Evolutionary conservation across 305 asterid genomes (phyloP).

Genomic region (Fraxinus dipetala): DNA sequence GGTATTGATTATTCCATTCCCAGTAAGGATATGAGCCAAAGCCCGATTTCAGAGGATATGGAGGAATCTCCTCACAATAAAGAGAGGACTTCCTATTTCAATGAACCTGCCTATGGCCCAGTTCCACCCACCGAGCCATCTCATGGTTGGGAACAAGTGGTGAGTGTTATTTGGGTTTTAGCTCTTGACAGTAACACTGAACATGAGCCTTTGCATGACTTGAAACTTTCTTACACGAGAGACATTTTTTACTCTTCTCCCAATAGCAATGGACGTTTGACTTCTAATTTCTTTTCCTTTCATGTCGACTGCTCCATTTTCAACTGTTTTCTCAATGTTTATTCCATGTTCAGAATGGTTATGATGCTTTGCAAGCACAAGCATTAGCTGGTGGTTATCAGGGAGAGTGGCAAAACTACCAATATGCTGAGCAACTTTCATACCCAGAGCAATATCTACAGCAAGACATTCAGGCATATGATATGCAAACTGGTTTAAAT

Average conservation of each 20-base stretch:
- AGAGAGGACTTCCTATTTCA: conserved; percentile 63
- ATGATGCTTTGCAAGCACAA: conserved; percentile 75
- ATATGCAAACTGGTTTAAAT: conserved; percentile 53
- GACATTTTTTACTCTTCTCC: neutral
- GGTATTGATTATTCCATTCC: conserved; percentile 81
- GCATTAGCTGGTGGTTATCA: conserved; percentile 68
- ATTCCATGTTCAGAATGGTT: conserved; percentile 55
- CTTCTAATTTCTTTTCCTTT: neutral
- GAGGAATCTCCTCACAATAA: conserved; percentile 95
- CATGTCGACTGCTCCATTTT: neutral
- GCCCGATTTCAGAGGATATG: conserved; percentile 95
- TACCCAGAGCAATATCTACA: conserved; percentile 87
- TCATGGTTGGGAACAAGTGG: conserved; percentile 76
- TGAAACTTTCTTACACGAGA: neutral
- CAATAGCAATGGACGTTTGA: neutral
- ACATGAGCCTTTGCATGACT: neutral
- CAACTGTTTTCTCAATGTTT: conserved; percentile 15
- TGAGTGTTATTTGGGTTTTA: conserved; percentile 34
- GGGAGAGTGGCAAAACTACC: conserved; percentile 92
- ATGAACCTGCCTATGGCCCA: conserved; percentile 86
- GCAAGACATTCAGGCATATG: conserved; percentile 68
- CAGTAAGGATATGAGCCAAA: conserved; percentile 81
- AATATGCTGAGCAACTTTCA: conserved; percentile 76
- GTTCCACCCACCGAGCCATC: conserved; percentile 79
- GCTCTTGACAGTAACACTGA: conserved; percentile 10